Conservation (phyloP, 441 rosid genomes). For the Populus tomentosa region DNA sequence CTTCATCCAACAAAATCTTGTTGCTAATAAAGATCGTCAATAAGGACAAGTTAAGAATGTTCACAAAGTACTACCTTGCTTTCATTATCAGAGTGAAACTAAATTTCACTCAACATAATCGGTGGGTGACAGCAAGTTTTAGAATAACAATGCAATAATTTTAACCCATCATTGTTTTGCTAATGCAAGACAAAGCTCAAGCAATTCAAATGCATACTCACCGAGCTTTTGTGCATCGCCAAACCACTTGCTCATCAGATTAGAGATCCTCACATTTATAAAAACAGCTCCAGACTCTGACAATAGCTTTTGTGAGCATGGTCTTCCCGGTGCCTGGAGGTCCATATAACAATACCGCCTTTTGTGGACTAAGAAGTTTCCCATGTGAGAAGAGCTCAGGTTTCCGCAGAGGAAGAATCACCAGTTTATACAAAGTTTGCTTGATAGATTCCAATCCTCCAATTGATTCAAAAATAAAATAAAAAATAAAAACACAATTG, state of each 20-base stretch:
- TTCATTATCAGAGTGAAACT: background rate
- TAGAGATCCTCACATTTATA: constrained; percentile 34
- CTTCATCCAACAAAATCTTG: too few species aligned
- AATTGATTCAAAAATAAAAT: constrained; percentile 46
- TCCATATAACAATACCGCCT: constrained; percentile 88
- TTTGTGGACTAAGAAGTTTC: constrained; percentile 92
- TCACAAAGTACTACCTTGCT: too few species aligned
- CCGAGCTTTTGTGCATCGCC: too few species aligned
- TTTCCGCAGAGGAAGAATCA: constrained; percentile 75
- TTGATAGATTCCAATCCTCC: constrained; percentile 83
- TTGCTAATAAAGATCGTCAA: too few species aligned
- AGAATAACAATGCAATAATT: too few species aligned
- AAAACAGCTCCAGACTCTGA: constrained; percentile 94
- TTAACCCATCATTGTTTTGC: too few species aligned
- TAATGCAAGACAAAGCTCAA: too few species aligned
- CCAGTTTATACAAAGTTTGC: constrained; percentile 73
- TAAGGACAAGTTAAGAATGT: too few species aligned
- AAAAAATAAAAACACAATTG: background rate
- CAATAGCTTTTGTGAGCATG: constrained; percentile 97
- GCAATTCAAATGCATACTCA: too few species aligned
- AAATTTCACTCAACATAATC: background rate
- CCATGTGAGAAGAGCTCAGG: constrained; percentile 93
- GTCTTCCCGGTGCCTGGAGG: constrained; percentile 99
- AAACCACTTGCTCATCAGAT: too few species aligned
- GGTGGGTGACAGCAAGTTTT: background rate